phyloP scores from a whole-genome alignment of 176 grass and related monocot species.

The Elaeis guineensis region DNA sequence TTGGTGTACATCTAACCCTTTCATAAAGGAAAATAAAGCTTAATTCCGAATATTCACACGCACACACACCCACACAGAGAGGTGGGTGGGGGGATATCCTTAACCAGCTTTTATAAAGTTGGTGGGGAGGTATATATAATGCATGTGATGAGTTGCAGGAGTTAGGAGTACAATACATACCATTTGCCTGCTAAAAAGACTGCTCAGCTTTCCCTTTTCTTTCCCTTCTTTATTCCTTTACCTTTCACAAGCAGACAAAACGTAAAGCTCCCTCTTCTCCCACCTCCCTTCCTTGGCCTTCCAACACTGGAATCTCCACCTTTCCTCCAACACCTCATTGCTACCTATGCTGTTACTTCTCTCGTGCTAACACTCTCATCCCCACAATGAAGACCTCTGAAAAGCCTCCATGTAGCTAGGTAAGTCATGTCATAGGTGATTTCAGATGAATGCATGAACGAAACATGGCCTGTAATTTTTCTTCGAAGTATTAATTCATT shows the following conservation, averaged over 20 bases:
- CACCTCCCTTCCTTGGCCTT: not conserved
- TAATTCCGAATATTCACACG: slow-evolving; percentile 43
- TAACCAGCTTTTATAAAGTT: slow-evolving; percentile 36
- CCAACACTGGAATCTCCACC: too few species aligned
- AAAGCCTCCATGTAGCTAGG: too few species aligned
- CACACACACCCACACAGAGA: too few species aligned
- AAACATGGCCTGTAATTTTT: too few species aligned
- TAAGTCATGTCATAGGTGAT: too few species aligned
- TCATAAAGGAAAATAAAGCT: slow-evolving; percentile 33
- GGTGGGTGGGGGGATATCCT: slow-evolving; percentile 24
- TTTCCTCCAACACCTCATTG: too few species aligned
- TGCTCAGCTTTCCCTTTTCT: slow-evolving; percentile 31
- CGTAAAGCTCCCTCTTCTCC: not conserved
- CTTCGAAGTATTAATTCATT: too few species aligned
- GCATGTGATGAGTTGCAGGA: slow-evolving; percentile 24
- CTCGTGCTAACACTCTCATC: too few species aligned
- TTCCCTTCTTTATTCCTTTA: slow-evolving; percentile 42
- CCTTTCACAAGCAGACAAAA: slow-evolving; percentile 16
- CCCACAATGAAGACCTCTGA: too few species aligned
- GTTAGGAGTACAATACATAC: slow-evolving; percentile 32
- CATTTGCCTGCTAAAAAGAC: slow-evolving; percentile 61
- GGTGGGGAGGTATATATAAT: slow-evolving; percentile 29
- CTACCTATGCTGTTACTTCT: too few species aligned
- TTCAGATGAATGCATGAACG: too few species aligned
- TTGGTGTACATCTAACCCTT: too few species aligned